Evolutionary conservation across 1,139 yeast species (phyloP).

Genomic region (Candida sp.): DNA sequence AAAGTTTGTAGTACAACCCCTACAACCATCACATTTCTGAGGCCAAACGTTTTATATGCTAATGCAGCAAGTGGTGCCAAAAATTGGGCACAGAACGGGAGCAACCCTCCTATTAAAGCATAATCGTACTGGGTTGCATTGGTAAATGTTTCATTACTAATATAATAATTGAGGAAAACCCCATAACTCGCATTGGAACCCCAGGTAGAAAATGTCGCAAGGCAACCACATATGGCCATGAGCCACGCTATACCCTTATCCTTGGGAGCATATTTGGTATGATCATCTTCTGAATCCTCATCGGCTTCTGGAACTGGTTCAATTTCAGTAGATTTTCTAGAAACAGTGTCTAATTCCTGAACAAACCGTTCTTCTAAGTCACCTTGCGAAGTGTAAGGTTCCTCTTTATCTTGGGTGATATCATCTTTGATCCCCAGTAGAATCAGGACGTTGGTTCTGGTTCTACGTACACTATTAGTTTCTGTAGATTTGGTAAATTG

Average conservation of each 20-base stretch:
- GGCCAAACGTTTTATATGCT: conserved; percentile 30
- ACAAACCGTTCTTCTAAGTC: conserved; percentile 21
- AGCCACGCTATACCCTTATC: conserved; percentile 78
- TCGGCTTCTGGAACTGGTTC: conserved; percentile 7
- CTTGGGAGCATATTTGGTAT: conserved; percentile 42
- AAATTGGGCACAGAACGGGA: conserved; percentile 55
- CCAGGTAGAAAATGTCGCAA: conserved; percentile 59
- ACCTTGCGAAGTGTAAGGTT: conserved; percentile 5
- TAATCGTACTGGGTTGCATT: conserved; percentile 59
- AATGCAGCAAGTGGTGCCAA: conserved; percentile 52
- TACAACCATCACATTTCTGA: conserved; percentile 29
- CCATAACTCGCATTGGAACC: conserved; percentile 73
- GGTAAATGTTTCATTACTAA: conserved; percentile 42
- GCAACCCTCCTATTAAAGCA: conserved; percentile 69
- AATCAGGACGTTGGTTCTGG: conserved; percentile 1
- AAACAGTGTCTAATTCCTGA: conserved; percentile 17
- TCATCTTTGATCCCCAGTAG: conserved; percentile 2
- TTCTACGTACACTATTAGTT: background rate
- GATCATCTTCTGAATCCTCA: conserved; percentile 9
- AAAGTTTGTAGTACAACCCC: conserved; percentile 53
- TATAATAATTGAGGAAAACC: conserved; percentile 59
- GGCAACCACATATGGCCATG: conserved; percentile 51
- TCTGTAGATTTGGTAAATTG: background rate
- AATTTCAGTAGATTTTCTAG: conserved; percentile 8
- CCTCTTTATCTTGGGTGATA: background rate